These are phyloP conservation scores for Cytidiella melzeri DNA, from an alignment of 768 basidiomycete species.

Conservation along the genomic window DNA sequence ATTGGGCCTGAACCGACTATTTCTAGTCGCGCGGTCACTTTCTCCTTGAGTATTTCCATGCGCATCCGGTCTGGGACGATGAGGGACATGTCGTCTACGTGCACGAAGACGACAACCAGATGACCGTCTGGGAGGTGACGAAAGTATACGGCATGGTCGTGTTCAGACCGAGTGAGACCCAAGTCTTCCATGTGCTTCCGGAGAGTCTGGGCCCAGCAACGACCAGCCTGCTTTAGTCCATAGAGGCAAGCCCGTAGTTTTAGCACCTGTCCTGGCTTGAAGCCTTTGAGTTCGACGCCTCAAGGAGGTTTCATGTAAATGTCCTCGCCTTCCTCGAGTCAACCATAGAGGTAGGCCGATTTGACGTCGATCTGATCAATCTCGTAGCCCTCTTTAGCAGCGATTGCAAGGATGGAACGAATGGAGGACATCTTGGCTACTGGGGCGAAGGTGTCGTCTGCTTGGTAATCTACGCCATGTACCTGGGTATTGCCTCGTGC, in stretches of 20 bases:
- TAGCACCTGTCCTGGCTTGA: background rate
- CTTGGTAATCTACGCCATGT: conserved; percentile 18
- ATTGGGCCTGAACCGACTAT: conserved; percentile 6
- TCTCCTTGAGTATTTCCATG: background rate
- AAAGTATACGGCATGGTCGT: conserved; percentile 10
- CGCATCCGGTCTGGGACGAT: no score
- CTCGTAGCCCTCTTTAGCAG: conserved; percentile 17
- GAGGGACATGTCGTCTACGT: conserved; percentile 5
- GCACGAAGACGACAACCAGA: background rate
- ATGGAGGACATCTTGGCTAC: conserved; percentile 22
- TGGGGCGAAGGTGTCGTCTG: conserved; percentile 22
- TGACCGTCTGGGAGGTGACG: background rate
- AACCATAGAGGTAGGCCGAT: conserved; percentile 22
- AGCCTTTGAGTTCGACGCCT: background rate
- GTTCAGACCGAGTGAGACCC: background rate
- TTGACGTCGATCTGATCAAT: conserved; percentile 29
- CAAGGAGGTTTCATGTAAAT: conserved; percentile 12
- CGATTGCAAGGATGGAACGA: conserved; percentile 23
- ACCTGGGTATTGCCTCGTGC: conserved; percentile 28
- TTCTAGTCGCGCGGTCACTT: conserved; percentile 1
- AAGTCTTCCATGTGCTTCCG: background rate
- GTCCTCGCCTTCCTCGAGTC: conserved; percentile 10
- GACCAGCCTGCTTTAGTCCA: conserved; percentile 9
- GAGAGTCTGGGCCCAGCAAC: conserved; percentile 4
- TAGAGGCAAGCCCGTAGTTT: background rate